Conservation (phyloP, 495 filamentous ascomycete species). For the Astrocystis sublimbata region DNA sequence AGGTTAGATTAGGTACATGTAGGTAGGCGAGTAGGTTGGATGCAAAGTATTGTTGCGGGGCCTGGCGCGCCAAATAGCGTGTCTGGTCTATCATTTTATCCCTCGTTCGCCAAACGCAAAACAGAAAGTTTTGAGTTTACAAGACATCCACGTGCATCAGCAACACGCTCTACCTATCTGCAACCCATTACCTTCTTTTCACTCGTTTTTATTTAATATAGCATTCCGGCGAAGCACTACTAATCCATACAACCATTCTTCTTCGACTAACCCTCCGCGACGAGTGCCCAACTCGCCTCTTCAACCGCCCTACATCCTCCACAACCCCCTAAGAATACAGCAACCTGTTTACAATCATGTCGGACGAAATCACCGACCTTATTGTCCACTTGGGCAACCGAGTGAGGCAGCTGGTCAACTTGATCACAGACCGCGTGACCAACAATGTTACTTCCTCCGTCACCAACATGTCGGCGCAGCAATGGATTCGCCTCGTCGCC, state of each 20-base stretch:
- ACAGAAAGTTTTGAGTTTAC: background rate
- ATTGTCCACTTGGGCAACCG: conserved; percentile 29
- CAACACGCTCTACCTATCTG: background rate
- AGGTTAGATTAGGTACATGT: background rate
- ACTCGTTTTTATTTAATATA: background rate
- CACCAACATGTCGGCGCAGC: conserved; percentile 51
- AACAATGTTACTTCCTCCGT: conserved; percentile 59
- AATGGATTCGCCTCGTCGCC: conserved; percentile 63
- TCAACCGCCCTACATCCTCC: background rate
- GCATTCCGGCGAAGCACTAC: background rate
- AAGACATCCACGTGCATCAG: too few relatives aligned
- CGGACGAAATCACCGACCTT: conserved; percentile 40
- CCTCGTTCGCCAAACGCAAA: conserved; percentile 10
- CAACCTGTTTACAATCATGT: conserved; percentile 17
- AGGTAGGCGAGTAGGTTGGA: background rate
- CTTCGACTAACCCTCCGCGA: background rate
- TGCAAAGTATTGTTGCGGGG: conserved; percentile 2
- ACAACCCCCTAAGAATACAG: conserved; percentile 3
- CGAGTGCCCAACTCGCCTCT: conserved; percentile 7
- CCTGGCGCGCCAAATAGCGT: conserved; percentile 9
- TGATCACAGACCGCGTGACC: conserved; percentile 46
- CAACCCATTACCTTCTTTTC: background rate
- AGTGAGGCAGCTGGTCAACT: conserved; percentile 25
- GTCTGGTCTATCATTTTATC: conserved; percentile 14
- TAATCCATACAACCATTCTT: background rate